Base-by-base conservation (phyloP, 495 filamentous ascomycete species). In the Penicillium bovifimosum region DNA sequence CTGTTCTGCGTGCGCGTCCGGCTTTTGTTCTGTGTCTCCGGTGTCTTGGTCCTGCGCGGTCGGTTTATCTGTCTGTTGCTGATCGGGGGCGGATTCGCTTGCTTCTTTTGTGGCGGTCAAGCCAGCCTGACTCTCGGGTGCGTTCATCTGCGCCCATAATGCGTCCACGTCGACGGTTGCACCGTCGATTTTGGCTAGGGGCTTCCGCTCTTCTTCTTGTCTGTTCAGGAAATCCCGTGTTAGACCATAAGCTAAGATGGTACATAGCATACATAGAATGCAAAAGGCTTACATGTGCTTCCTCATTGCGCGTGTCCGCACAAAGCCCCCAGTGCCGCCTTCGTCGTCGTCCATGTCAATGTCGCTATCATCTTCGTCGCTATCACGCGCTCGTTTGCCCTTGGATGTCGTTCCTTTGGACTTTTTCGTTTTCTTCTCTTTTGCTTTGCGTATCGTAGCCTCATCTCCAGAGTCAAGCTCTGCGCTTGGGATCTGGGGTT, bases 81-180 rank as follows among this genome's bases (percentile, higher is more conserved):
- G 10, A 40, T 56, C 49, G 32, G 59, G 53, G 16, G 47, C 20
- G 20, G 55, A 47, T 9, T 59, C 55, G 27, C 56, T 33, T 8
- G 63, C 48, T 10, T 58, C 44, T 29, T 59, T 38, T 3, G 43
- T 63, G 54, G 3, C 52, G 53, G 17, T 47, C 17, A 54, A 18
- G 18, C 60, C 62, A 20, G 53, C 8, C 0, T 58, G 42, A 16
- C 44, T 54, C n/a, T 63, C 60, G 9, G 71, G 61, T 7, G 79
- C 70, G 18, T 80, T 85, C 88, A 98, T 88, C 59, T 82, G 78
- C 27, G 78, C 80, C 93, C 93, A 98, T 13, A 97, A 60, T 9
- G 83, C 83, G 53, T 97, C 86, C n/a, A 98, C 87, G 63, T 98
- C 88, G 41, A 93, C 72, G 9, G 91, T 96, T 8, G 86, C 85